Evolutionary conservation across 2,329 filamentous ascomycete genomes (phyloP), one percentile per base, ranked within the genome.

Genomic region (Cladophialophora carrionii): DNA sequence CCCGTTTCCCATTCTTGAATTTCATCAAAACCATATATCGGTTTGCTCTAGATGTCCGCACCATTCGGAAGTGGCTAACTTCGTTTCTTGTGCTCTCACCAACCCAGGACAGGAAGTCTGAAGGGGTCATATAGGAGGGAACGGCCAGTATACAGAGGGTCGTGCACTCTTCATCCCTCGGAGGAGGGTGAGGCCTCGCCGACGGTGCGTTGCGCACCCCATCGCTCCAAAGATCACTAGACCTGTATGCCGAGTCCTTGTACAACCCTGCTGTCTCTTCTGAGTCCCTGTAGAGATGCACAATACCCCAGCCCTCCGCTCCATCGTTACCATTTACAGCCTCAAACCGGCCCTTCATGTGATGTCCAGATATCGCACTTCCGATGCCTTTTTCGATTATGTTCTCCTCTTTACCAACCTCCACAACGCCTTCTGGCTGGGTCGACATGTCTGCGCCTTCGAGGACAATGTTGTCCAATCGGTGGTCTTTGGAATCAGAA

Each of bases 1-100:
- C 95, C 68, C 86, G 87, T 72, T 85, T 86, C 32, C 85, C 85
- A 69, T 90, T 88, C 55, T 91, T 85, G 75, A 98, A 97, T 79
- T 96, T 97, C 85, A 99, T 90, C 67, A 99, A 82, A 29, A 96
- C 94, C 83, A 99, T 90, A 79, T 98, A 98, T 67, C 93, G 87
- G 77, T 96, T 97, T 76, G 92, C 88, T 68, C 88, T 85, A 61
- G 89, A 90, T 1, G 95, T 98, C 82, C 92, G 88, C 62, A 99
- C 90, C 86, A 99, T 92, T 60, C 95, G 85, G 75, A 96, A 96
- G 79, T 99, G 95, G 72, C 90, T 95, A 64, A 99, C 91, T 66
- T 93, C 86, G 64, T 90, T 87, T 75, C 90, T 86, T 76, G 94
- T 96, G 74, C 88, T 87, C 75, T 96, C 91, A 3, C 95, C 95